A percentile compares a stretch with the other conserved stretches of the same genome.
These are phyloP conservation scores for Chaetomiaceae sp. DNA, from an alignment of 2,329 filamentous ascomycete genomes.

Conservation along the genomic window DNA sequence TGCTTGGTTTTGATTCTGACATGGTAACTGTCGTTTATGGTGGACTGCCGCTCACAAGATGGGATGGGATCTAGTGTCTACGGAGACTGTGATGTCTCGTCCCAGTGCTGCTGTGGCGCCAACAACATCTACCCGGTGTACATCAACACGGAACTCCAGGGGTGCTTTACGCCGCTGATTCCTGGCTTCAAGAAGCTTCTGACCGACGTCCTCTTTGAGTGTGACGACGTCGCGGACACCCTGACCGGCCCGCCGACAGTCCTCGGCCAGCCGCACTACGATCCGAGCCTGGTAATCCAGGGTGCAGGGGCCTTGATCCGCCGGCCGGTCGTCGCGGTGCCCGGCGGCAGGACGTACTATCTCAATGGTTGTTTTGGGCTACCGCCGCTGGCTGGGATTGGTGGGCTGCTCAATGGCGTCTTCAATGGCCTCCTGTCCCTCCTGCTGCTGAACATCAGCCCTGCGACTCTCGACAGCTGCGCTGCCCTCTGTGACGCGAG, in stretches of 20 bases:
- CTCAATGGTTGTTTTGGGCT: constrained; percentile 14
- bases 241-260: constrained; percentile 12
- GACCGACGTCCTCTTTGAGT: constrained; percentile 19
- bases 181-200: constrained; percentile 23
- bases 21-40: too few species aligned
- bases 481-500: not conserved
- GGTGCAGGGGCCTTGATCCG: constrained; percentile 4
- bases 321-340: not conserved
- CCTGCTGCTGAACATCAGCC: not conserved
- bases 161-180: constrained; percentile 38
- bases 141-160: constrained; percentile 46
- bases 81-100: constrained; percentile 23
- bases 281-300: not conserved
- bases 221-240: constrained; percentile 16
- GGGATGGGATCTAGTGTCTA: constrained; percentile 6
- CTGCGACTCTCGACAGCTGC: constrained; percentile 14
- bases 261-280: not conserved
- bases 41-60: too few species aligned
- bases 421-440: not conserved
- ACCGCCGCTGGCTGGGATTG: not conserved
- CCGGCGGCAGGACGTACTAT: not conserved
- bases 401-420: constrained; percentile 2
- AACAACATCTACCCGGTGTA: constrained; percentile 40
- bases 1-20: not conserved
- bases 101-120: constrained; percentile 25